These are phyloP conservation scores for Plantago major DNA, from an alignment of 257 asterid genomes.

Conservation along the genomic window DNA sequence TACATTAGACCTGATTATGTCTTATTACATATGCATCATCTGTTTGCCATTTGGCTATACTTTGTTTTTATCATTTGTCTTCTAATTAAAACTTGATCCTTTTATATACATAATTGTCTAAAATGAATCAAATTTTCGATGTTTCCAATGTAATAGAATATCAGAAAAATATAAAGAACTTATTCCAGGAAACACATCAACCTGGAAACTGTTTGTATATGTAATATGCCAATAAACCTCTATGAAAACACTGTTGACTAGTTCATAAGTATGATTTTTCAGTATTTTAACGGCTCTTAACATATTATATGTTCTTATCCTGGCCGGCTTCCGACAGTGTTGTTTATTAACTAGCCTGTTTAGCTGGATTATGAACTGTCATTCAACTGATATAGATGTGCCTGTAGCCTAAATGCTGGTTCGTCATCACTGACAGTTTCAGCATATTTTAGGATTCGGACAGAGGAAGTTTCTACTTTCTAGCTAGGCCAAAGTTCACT, in stretches of 20 bases:
- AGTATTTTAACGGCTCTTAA: not conserved
- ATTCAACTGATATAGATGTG: not conserved
- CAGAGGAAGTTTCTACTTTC: not conserved
- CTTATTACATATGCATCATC: too few species aligned
- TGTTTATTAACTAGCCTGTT: not conserved
- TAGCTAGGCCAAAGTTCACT: too few species aligned
- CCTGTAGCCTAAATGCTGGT: not conserved
- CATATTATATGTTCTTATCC: not conserved
- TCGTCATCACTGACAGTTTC: not conserved
- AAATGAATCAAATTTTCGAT: too few species aligned
- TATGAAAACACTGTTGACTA: not conserved
- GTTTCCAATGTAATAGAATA: too few species aligned
- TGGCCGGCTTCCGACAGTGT: slow-evolving; percentile 7
- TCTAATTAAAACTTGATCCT: not conserved
- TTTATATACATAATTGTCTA: too few species aligned
- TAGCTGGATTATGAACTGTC: not conserved
- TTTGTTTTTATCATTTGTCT: not conserved
- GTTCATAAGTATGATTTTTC: not conserved
- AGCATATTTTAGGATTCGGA: not conserved
- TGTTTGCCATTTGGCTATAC: too few species aligned
- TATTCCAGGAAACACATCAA: too few species aligned
- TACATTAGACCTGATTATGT: too few species aligned
- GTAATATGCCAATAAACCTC: not conserved
- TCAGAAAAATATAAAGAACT: too few species aligned
- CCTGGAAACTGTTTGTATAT: too few species aligned